Percentiles rank a stretch among this genome's conserved stretches.
Conservation (phyloP, 345 rosid species). For the Ricinus communis region DNA sequence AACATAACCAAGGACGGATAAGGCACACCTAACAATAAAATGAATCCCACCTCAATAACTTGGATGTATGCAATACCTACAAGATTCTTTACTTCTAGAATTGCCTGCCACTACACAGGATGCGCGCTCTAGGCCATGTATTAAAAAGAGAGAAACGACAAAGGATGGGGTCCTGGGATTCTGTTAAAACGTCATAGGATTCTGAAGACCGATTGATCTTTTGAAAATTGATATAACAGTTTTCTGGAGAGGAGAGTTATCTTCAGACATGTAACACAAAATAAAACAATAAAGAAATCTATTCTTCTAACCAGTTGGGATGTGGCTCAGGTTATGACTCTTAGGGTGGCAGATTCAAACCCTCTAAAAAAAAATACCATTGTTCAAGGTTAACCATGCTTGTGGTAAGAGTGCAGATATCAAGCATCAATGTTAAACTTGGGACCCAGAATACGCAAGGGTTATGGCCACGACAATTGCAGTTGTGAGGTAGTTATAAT, state of each 20-base stretch:
- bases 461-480: not conserved
- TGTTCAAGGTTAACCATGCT: too few relatives aligned
- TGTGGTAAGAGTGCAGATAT: not conserved
- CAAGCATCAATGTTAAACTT: not conserved
- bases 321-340: too few relatives aligned
- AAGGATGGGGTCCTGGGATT: not conserved
- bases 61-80: not conserved
- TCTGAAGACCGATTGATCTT: too few relatives aligned
- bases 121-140: not conserved
- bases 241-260: not conserved
- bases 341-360: too few relatives aligned
- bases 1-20: not conserved
- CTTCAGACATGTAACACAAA: not conserved
- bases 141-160: not conserved
- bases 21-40: constrained; percentile 9
- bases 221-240: too few relatives aligned
- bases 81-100: not conserved
- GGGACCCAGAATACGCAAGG: constrained; percentile 20
- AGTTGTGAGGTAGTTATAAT: constrained; percentile 7
- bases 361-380: too few relatives aligned
- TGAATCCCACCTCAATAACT: constrained; percentile 3
- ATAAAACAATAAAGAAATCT: too few relatives aligned
- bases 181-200: not conserved
- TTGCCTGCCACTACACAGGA: not conserved
- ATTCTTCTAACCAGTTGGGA: too few relatives aligned